phyloP scores from a whole-genome alignment of 139 green algal species.

The Tetraselmis chui region DNA sequence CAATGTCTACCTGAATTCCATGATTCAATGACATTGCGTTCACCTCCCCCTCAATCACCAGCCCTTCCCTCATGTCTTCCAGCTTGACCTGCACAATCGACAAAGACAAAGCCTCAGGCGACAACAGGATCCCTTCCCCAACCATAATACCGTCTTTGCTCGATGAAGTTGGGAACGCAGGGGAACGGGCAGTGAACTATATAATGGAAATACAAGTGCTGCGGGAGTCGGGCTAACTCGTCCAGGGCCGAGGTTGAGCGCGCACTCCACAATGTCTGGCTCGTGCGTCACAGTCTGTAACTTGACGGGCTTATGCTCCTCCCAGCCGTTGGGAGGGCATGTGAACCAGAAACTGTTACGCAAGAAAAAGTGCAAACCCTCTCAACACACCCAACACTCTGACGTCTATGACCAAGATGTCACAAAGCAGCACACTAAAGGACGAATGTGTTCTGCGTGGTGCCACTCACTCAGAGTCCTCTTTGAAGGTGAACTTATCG shows the following conservation, averaged over 20 bases:
- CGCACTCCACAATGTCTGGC: neutral
- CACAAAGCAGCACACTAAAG: too few relatives aligned
- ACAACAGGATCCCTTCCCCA: too few relatives aligned
- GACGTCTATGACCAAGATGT: too few relatives aligned
- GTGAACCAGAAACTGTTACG: neutral
- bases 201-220: too few relatives aligned
- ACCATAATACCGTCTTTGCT: too few relatives aligned
- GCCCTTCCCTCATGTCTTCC: neutral
- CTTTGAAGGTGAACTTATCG: neutral
- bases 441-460: too few relatives aligned
- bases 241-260: neutral
- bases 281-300: neutral
- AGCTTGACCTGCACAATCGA: neutral
- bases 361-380: too few relatives aligned
- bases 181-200: too few relatives aligned
- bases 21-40: neutral
- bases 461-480: neutral
- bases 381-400: too few relatives aligned
- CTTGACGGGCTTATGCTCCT: neutral
- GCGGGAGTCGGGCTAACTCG: neutral
- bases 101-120: too few relatives aligned
- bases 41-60: neutral
- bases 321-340: neutral
- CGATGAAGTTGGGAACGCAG: too few relatives aligned
- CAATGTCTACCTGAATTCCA: neutral